phyloP scores from a whole-genome alignment of 2,329 filamentous ascomycete genomes.

The Byssochlamys sp. region DNA sequence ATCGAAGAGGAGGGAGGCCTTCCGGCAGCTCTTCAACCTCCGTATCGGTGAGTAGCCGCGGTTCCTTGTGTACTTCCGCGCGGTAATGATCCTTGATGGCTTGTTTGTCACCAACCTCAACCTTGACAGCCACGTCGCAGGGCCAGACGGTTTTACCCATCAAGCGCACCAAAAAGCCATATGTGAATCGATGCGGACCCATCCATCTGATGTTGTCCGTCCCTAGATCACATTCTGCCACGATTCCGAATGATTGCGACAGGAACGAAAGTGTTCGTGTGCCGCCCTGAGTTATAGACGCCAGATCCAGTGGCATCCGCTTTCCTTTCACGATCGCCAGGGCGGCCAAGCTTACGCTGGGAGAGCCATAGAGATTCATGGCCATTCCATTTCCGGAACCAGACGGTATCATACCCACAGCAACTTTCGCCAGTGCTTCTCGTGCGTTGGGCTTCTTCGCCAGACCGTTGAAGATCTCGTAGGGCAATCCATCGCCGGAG shows the following conservation, averaged over 20 bases:
- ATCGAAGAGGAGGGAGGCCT: conserved; percentile 64
- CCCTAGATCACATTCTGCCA: conserved; percentile 80
- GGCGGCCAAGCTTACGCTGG: conserved; percentile 64
- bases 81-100: conserved; percentile 65
- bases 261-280: conserved; percentile 73
- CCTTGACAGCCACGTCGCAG: conserved; percentile 76
- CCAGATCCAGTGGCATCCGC: conserved; percentile 71
- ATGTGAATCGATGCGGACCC: conserved; percentile 74
- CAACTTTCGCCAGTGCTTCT: conserved; percentile 63
- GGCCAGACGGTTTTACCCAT: conserved; percentile 72
- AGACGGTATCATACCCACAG: conserved; percentile 79
- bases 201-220: conserved; percentile 92
- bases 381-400: conserved; percentile 92
- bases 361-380: conserved; percentile 76
- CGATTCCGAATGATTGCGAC: conserved; percentile 78
- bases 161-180: conserved; percentile 69
- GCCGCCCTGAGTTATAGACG: conserved; percentile 75
- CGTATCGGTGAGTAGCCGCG: conserved; percentile 12
- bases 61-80: conserved; percentile 32
- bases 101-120: conserved; percentile 67
- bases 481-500: conserved; percentile 81
- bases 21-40: conserved; percentile 33
- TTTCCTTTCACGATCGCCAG: conserved; percentile 79
- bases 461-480: conserved; percentile 91
- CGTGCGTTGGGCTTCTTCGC: conserved; percentile 65